phyloP scores from a whole-genome alignment of 192 early-diverging fungal genomes.

The Radiomyces spectabilis region DNA sequence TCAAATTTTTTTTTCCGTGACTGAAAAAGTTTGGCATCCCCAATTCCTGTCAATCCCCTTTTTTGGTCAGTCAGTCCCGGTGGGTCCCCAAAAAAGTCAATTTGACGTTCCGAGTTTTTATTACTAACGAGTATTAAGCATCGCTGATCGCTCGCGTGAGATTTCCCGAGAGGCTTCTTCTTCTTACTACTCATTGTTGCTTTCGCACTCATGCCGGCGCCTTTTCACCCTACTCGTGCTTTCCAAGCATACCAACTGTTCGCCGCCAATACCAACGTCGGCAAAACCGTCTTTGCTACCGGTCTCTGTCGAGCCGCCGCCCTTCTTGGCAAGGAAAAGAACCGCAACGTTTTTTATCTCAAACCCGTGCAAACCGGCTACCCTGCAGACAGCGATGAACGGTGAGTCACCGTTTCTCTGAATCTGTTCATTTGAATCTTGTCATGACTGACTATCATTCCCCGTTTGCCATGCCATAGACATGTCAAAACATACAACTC shows the following conservation, averaged over 20 bases:
- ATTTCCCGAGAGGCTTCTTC: background rate
- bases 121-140: background rate
- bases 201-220: constrained; percentile 15
- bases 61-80: background rate
- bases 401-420: constrained; percentile 20
- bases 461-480: constrained; percentile 17
- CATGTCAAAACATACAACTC: constrained; percentile 45
- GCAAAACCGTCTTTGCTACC: constrained; percentile 72
- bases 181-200: background rate
- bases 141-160: background rate
- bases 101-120: background rate
- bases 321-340: constrained; percentile 26
- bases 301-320: constrained; percentile 56
- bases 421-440: background rate
- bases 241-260: constrained; percentile 63
- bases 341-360: constrained; percentile 52
- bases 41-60: background rate
- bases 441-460: background rate
- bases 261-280: constrained; percentile 76
- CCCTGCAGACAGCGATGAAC: constrained; percentile 67
- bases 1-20: no score
- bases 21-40: background rate
- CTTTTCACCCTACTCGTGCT: constrained; percentile 35
- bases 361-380: constrained; percentile 84
- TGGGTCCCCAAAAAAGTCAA: background rate